Conservation (phyloP, 2,329 filamentous ascomycete genomes). For the Kalmusia sp. region DNA sequence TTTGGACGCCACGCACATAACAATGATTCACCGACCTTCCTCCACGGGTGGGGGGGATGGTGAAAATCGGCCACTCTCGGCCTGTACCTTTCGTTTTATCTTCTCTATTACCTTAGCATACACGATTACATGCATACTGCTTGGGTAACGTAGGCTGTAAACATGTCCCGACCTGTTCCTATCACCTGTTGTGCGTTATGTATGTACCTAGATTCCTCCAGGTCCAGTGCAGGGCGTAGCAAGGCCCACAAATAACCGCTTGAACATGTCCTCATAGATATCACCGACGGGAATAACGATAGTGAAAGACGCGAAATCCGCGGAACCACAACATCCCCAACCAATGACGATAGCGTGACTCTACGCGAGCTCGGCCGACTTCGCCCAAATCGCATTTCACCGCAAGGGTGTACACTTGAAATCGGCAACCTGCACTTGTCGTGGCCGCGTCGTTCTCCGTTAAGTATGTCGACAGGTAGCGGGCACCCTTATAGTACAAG, state of each 20-base stretch:
- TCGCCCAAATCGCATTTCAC: conserved; percentile 9
- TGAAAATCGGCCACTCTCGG: too few species aligned
- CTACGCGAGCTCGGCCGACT: not conserved
- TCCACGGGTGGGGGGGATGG: too few species aligned
- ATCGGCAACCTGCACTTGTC: conserved; percentile 4
- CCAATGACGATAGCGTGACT: not conserved
- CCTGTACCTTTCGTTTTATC: too few species aligned
- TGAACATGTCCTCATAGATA: not conserved
- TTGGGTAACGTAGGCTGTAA: too few species aligned
- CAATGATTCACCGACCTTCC: too few species aligned
- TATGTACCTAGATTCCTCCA: too few species aligned
- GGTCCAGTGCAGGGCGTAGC: not conserved
- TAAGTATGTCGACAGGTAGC: not conserved
- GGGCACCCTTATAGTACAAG: not conserved
- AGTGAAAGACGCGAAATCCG: not conserved
- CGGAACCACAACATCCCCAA: not conserved
- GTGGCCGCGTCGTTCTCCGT: not conserved
- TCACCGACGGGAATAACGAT: not conserved
- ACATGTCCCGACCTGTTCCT: too few species aligned
- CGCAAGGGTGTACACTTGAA: conserved; percentile 1
- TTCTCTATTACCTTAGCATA: too few species aligned
- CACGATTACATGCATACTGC: too few species aligned
- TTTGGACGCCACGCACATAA: too few species aligned
- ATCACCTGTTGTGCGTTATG: too few species aligned
- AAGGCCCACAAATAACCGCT: not conserved